Evolutionary conservation across 495 filamentous ascomycete species (phyloP).

Genomic region (Lophiostoma macrostomum): DNA sequence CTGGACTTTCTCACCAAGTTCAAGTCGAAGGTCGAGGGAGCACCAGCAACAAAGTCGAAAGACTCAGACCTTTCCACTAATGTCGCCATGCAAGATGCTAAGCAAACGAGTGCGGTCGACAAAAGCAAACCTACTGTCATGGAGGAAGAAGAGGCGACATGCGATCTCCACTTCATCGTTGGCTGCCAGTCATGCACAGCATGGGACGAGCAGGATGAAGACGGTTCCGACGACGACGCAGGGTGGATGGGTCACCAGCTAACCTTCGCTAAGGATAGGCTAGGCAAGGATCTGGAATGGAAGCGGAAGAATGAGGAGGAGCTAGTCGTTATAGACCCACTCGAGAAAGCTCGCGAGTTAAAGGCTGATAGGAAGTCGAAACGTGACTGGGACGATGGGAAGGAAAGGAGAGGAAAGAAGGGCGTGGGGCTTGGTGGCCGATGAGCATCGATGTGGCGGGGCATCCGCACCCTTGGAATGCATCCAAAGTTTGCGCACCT

Average conservation of each 20-base stretch:
- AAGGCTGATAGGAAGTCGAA: conserved; percentile 26
- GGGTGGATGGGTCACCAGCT: conserved; percentile 69
- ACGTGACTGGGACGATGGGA: conserved; percentile 12
- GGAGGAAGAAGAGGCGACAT: conserved; percentile 31
- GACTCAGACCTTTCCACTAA: conserved; percentile 37
- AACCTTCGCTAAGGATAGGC: conserved; percentile 80
- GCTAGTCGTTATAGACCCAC: conserved; percentile 89
- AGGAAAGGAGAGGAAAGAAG: conserved; percentile 2
- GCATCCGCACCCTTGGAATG: neutral
- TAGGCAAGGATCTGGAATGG: conserved; percentile 90
- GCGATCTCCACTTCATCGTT: conserved; percentile 55
- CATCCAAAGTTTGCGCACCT: no score
- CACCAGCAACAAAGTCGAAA: conserved; percentile 2
- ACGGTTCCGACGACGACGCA: conserved; percentile 57
- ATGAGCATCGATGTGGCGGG: neutral
- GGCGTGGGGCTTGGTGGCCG: neutral
- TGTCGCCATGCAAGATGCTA: neutral
- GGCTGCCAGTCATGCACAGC: conserved; percentile 85
- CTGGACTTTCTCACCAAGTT: conserved; percentile 72
- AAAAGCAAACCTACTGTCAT: neutral
- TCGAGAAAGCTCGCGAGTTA: conserved; percentile 75
- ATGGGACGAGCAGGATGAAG: conserved; percentile 59
- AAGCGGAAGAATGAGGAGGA: conserved; percentile 85
- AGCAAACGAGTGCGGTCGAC: neutral
- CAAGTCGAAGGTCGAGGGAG: conserved; percentile 66